Percentiles rank a stretch among this genome's conserved stretches.
Conservation (phyloP, 176 grass and related monocot species). For the Bothriochloa decipiens region DNA sequence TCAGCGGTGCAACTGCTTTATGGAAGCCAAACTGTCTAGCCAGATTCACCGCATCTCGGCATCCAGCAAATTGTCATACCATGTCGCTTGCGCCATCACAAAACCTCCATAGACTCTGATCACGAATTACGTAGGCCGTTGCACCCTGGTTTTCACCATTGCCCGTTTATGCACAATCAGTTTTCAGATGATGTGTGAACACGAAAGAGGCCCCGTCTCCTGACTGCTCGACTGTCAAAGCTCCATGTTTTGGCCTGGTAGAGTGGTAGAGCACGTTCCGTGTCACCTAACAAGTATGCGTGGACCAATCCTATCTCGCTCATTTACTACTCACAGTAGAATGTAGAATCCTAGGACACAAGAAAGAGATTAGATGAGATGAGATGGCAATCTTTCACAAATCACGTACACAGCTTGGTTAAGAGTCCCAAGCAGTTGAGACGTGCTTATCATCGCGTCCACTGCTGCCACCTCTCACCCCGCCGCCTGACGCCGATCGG, state of each 20-base stretch:
- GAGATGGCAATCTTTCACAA: neutral
- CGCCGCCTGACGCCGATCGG: neutral
- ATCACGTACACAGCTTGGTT: neutral
- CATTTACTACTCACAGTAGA: neutral
- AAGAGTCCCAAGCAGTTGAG: neutral
- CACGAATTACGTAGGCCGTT: too few relatives aligned
- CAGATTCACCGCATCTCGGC: too few relatives aligned
- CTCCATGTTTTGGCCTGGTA: neutral
- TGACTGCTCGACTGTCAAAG: neutral
- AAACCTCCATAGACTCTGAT: too few relatives aligned
- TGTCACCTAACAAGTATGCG: too few relatives aligned
- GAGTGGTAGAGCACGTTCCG: neutral
- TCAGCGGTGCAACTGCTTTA: too few relatives aligned
- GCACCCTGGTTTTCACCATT: too few relatives aligned
- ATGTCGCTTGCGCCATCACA: too few relatives aligned
- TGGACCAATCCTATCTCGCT: neutral
- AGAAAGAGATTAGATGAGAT: neutral
- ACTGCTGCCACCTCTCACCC: neutral
- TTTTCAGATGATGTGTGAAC: too few relatives aligned
- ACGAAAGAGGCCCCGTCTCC: too few relatives aligned
- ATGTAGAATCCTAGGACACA: neutral
- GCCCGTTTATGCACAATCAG: too few relatives aligned
- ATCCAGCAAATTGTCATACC: too few relatives aligned
- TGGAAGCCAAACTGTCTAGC: too few relatives aligned
- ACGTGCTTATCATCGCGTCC: neutral